These are phyloP conservation scores for Chaetoscypha palmicola DNA, from an alignment of 2,329 filamentous ascomycete genomes.

Conservation along the genomic window DNA sequence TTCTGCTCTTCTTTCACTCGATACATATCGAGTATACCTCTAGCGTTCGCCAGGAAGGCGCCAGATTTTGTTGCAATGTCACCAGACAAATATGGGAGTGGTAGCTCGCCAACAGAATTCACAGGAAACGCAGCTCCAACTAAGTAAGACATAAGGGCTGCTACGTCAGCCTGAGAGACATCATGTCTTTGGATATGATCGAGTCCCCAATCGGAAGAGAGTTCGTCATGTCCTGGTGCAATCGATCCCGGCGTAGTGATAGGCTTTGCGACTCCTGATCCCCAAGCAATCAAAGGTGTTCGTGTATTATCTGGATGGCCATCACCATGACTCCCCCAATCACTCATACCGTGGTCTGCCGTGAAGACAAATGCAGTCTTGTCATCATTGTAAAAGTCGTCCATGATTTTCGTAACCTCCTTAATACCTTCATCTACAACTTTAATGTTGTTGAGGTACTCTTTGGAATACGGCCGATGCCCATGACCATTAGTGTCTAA, in stretches of 20 bases:
- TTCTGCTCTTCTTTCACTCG: conserved; percentile 87
- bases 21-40: conserved; percentile 91
- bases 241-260: conserved; percentile 45
- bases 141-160: conserved; percentile 91
- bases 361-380: conserved; percentile 96
- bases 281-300: conserved; percentile 89
- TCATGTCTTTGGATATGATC: conserved; percentile 79
- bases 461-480: conserved; percentile 85
- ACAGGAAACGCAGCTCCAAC: conserved; percentile 84
- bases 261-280: conserved; percentile 79
- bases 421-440: conserved; percentile 85
- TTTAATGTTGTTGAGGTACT: conserved; percentile 92
- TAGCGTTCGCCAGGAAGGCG: conserved; percentile 76
- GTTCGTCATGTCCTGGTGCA: conserved; percentile 81
- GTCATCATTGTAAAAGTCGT: conserved; percentile 76
- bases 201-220: conserved; percentile 83
- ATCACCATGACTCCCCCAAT: conserved; percentile 98
- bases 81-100: conserved; percentile 72
- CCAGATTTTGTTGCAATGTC: conserved; percentile 70
- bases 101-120: conserved; percentile 92
- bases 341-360: conserved; percentile 97
- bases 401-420: conserved; percentile 73
- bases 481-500: conserved; percentile 84
- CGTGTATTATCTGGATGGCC: conserved; percentile 96
- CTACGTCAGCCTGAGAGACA: conserved; percentile 88